These are phyloP conservation scores for Yamadazyma sp. DNA, from an alignment of 1,139 yeast species.

Conservation along the genomic window DNA sequence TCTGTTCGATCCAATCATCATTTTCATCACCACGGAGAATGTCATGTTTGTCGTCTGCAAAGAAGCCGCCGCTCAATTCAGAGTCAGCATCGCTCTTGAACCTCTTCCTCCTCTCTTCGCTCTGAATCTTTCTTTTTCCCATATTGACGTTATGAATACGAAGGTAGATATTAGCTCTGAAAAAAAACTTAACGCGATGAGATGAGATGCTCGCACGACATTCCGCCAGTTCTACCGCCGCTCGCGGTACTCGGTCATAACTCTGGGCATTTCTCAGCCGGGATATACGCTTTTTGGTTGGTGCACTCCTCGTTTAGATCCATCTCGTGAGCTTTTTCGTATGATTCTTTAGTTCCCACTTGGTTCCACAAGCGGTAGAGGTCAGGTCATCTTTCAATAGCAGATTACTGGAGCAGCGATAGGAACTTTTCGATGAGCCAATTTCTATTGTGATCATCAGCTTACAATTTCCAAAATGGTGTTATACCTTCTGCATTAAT, in stretches of 20 bases:
- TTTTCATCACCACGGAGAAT: slow-evolving; percentile 17
- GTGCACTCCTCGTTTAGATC: not conserved
- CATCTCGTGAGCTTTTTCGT: not conserved
- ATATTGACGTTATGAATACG: slow-evolving; percentile 7
- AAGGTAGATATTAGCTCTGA: too few species aligned
- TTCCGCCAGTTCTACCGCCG: not conserved
- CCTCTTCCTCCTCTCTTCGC: slow-evolving; percentile 51
- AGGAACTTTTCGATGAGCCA: not conserved
- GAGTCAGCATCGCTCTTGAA: slow-evolving; percentile 50
- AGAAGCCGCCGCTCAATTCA: slow-evolving; percentile 46
- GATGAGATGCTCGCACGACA: slow-evolving; percentile 1
- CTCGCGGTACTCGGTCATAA: not conserved
- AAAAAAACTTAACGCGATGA: slow-evolving; percentile 7
- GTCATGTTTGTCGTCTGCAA: slow-evolving; percentile 17
- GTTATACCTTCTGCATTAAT: too few species aligned
- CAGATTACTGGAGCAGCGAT: too few species aligned
- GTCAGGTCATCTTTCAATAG: not conserved
- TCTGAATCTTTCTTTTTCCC: slow-evolving; percentile 49
- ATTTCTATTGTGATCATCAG: too few species aligned
- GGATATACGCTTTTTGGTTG: too few species aligned
- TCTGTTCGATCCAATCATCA: slow-evolving; percentile 58
- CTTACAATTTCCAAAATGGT: too few species aligned
- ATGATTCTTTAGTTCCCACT: not conserved
- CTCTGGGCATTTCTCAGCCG: too few species aligned
- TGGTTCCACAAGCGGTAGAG: too few species aligned